phyloP scores from a whole-genome alignment of 2,329 filamentous ascomycete genomes.

The Colletotrichum somersetense region DNA sequence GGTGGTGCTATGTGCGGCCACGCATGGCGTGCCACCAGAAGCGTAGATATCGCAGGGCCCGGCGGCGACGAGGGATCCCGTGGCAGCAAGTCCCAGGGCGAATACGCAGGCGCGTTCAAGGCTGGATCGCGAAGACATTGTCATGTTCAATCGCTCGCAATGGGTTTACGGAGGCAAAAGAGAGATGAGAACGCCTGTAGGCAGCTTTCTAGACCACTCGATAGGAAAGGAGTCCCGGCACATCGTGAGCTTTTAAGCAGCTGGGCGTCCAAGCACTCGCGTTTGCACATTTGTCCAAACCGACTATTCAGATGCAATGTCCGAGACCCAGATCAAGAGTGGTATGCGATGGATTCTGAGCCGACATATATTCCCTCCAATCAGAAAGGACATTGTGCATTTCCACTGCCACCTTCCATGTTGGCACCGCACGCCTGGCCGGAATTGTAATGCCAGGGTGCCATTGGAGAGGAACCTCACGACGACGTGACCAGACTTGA shows the following conservation, averaged over 20 bases:
- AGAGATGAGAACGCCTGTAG: neutral
- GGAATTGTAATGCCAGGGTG: neutral
- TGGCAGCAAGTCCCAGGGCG: constrained; percentile 52
- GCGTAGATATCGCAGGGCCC: constrained; percentile 74
- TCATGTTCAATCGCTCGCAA: neutral
- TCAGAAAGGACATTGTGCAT: neutral
- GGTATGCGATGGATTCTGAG: neutral
- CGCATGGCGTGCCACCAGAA: constrained; percentile 69
- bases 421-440: neutral
- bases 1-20: constrained; percentile 75
- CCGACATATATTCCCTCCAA: constrained; percentile 18
- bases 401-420: constrained; percentile 9
- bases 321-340: neutral
- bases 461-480: neutral
- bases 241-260: neutral
- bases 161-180: neutral
- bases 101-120: constrained; percentile 1
- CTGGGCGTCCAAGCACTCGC: neutral
- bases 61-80: constrained; percentile 58
- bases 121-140: constrained; percentile 24
- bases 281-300: neutral
- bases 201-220: too few species aligned
- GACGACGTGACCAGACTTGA: neutral
- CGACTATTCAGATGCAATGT: neutral
- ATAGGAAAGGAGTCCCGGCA: neutral